phyloP scores from a whole-genome alignment of 306 rosid species.

The Acacia confusa region DNA sequence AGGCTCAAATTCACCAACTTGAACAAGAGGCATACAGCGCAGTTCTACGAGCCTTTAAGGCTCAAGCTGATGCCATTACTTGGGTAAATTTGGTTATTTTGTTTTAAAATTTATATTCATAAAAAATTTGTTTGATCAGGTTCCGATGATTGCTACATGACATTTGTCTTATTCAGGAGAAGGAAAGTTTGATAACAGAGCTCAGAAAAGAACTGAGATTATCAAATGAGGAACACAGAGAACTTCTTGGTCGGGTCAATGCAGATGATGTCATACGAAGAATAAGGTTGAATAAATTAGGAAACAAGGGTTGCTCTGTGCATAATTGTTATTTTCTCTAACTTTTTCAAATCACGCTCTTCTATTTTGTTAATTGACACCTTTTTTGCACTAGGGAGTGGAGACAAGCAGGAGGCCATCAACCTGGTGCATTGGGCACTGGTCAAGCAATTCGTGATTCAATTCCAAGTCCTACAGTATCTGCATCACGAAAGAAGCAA shows the following conservation, averaged over 20 bases:
- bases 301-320: conserved; percentile 18
- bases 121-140: conserved; percentile 45
- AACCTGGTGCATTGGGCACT: conserved; percentile 53
- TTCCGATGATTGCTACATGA: conserved; percentile 53
- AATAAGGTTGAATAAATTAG: conserved; percentile 64
- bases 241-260: conserved; percentile 87
- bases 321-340: conserved; percentile 25
- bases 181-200: conserved; percentile 86
- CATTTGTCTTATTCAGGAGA: conserved; percentile 79
- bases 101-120: conserved; percentile 38
- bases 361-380: conserved; percentile 31
- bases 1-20: conserved; percentile 88
- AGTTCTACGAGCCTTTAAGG: conserved; percentile 94
- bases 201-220: conserved; percentile 90
- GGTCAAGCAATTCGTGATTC: conserved; percentile 76
- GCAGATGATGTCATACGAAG: conserved; percentile 81
- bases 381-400: conserved; percentile 66
- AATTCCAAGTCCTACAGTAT: conserved; percentile 77
- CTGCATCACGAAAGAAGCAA: conserved; percentile 89
- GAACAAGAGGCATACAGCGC: conserved; percentile 97
- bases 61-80: conserved; percentile 98
- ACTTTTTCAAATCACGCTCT: conserved; percentile 14
- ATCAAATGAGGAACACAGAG: conserved; percentile 93
- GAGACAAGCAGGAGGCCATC: conserved; percentile 88
- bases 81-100: conserved; percentile 66